Base-by-base conservation (phyloP, 2,329 filamentous ascomycete species). In the Talaromyces albobiverticillius region DNA sequence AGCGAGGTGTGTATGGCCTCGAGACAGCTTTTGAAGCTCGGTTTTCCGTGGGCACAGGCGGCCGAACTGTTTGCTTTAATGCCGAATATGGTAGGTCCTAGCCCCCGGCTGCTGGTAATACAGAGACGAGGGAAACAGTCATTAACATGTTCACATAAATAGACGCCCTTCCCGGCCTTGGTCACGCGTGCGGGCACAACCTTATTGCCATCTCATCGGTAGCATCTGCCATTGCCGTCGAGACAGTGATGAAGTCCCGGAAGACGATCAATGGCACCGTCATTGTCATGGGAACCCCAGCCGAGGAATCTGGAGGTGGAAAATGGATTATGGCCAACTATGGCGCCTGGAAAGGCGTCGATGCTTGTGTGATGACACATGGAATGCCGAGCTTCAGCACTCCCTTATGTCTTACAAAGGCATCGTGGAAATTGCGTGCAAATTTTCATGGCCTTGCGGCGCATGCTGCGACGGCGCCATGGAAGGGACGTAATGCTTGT, bases 401-500 rank as follows among this genome's bases (percentile, higher is more conserved):
- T 2, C 46, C 46, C 3, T 51, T 42, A 32, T 54, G 62, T 32
- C 18, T 48, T 6, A 36, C 46, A 8, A 34, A 31, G 9, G 57
- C 59, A 31, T 51, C 59, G n/a, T 46, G 60, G 22, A 55, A 59
- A 26, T 32, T 65, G 20, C 51, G 47, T 18, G 63, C 70, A 11
- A 66, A 67, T 56, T 76, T 76, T 56, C 60, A 59, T 6, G 81
- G 81, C 2, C 72, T 73, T 38, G 75, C 76, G 47, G 78, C 80
- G 0, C 79, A 82, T 59, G 79, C 79, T 0, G 79, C 75, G 0
- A 73, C 74, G 4, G 73, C 65, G 10, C 80, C 79, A 0, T 82
- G 79, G 79, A 66, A 78, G 8, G 80, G 80, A 0, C 73, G 76
- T 59, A 82, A 82, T 59, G 80, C 80, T 0, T 71, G 82, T 0